These are phyloP conservation scores for Leccinum subrobustum DNA, from an alignment of 1,284 basidiomycete species.

Conservation along the genomic window DNA sequence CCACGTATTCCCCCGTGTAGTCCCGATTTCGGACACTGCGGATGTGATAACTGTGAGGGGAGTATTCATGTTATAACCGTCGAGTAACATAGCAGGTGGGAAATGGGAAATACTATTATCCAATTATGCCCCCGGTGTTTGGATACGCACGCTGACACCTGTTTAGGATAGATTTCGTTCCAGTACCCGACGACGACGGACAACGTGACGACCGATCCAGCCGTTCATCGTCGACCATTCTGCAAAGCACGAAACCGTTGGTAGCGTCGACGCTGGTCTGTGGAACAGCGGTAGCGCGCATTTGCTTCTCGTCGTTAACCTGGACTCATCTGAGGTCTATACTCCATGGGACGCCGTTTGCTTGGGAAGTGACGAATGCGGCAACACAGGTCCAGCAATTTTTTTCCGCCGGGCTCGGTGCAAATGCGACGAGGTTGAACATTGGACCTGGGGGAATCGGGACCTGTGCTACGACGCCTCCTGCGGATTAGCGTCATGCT, in stretches of 20 bases:
- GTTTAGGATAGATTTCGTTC: no score
- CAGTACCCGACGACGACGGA: conserved; percentile 27
- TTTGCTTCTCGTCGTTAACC: conserved; percentile 23
- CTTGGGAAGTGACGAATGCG: conserved; percentile 17
- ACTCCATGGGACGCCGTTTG: conserved; percentile 19
- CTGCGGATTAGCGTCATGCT: background rate
- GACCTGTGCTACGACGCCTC: conserved; percentile 11
- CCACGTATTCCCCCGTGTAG: conserved; percentile 30
- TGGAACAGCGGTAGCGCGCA: conserved; percentile 26
- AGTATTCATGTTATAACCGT: background rate
- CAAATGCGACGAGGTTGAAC: conserved; percentile 22
- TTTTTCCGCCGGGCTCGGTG: conserved; percentile 14
- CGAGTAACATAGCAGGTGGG: no score
- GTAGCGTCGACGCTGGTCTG: conserved; percentile 24
- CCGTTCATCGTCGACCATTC: conserved; percentile 22
- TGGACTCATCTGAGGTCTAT: background rate
- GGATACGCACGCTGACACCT: background rate
- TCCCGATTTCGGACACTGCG: conserved; percentile 32
- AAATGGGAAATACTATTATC: no score
- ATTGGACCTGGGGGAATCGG: conserved; percentile 20
- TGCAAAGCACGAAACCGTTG: background rate
- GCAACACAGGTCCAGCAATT: conserved; percentile 22
- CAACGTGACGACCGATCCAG: conserved; percentile 21
- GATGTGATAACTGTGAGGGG: conserved; percentile 32
- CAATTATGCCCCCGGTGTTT: no score